phyloP scores from a whole-genome alignment of 805 yeast genomes.

The Ogataea methylovora region DNA sequence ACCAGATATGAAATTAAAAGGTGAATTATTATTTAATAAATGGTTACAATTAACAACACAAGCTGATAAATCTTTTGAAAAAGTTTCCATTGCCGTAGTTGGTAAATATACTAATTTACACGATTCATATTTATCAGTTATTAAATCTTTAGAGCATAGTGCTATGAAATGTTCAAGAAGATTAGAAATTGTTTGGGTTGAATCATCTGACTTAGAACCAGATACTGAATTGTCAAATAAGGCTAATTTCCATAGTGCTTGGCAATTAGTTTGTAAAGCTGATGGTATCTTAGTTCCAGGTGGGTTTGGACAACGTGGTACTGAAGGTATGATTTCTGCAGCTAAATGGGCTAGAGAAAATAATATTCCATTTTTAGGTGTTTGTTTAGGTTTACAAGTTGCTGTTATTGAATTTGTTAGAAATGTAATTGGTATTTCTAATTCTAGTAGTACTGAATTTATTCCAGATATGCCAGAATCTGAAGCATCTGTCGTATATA shows the following conservation, averaged over 20 bases:
- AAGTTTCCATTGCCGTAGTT: slow-evolving; percentile 90
- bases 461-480: slow-evolving; percentile 53
- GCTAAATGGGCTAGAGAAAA: slow-evolving; percentile 98
- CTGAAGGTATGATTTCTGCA: slow-evolving; percentile 96
- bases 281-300: slow-evolving; percentile 98
- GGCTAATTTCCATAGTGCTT: slow-evolving; percentile 84
- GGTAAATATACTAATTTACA: slow-evolving; percentile 96
- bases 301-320: slow-evolving; percentile 96
- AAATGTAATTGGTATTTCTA: slow-evolving; percentile 58
- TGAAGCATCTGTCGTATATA: slow-evolving; percentile 78
- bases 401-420: slow-evolving; percentile 94
- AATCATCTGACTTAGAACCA: slow-evolving; percentile 82
- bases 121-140: slow-evolving; percentile 91
- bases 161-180: slow-evolving; percentile 83
- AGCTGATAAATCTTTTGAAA: slow-evolving; percentile 77
- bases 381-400: slow-evolving; percentile 94
- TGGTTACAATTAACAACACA: slow-evolving; percentile 78
- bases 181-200: slow-evolving; percentile 92
- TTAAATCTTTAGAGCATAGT: slow-evolving; percentile 91
- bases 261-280: slow-evolving; percentile 89
- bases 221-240: slow-evolving; percentile 56
- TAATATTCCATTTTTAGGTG: slow-evolving; percentile 90
- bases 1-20: slow-evolving; percentile 49
- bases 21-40: slow-evolving; percentile 58
- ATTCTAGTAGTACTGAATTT: slow-evolving; percentile 80